Base-by-base conservation (phyloP, 1,284 basidiomycete genomes). In the Megacollybia platyphylla region DNA sequence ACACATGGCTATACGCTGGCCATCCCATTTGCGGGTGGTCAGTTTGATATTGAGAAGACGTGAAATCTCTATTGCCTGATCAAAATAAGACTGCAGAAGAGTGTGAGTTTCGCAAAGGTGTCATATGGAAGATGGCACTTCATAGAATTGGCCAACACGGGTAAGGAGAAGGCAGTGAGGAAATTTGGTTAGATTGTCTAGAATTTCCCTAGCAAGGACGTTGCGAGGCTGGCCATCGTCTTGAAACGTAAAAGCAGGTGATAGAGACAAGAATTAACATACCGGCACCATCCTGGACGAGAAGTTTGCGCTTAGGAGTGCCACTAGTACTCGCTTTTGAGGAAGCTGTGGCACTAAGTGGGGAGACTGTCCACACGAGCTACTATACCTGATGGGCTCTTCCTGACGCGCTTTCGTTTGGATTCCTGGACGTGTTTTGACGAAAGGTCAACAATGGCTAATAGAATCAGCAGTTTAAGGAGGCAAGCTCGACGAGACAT, bases 91-190 rank as follows among this genome's bases (percentile, higher is more conserved):
- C 90, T 94, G 49, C 0, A 26, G 7, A 36, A 13, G 27, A 24
- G 42, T 24, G 20, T 17, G 28, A 26, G 10, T 15, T 8, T 11
- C 10, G 20, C 6, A 5, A 40, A n/a, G 28, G 9, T 29, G 20
- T 6, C 11, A 27, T 10, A 34, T 1, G 17, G 1, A 37, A 36
- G 15, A 26, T 9, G 7, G 44, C 56, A 89, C 92, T 72, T 97
- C 92, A 58, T 93, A 97, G 60, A 97, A 97, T 52, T 89, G 84
- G 13, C 92, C 92, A 9, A 96, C 90, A 44, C 89, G 77, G 3
- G 91, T 96, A 5, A 97, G 69, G 13, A 96, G 67, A 28, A 94
- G 72, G 54, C 89, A 93, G 55, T 92, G 85, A 9, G 92, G 86
- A 57, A 90, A 96, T 41, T 68, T 74, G 30, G 67, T 63, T 30